Percentiles rank a stretch among this genome's conserved stretches.
These are phyloP conservation scores for Claviceps spartinae DNA, from an alignment of 2,329 filamentous ascomycete genomes.

Conservation along the genomic window DNA sequence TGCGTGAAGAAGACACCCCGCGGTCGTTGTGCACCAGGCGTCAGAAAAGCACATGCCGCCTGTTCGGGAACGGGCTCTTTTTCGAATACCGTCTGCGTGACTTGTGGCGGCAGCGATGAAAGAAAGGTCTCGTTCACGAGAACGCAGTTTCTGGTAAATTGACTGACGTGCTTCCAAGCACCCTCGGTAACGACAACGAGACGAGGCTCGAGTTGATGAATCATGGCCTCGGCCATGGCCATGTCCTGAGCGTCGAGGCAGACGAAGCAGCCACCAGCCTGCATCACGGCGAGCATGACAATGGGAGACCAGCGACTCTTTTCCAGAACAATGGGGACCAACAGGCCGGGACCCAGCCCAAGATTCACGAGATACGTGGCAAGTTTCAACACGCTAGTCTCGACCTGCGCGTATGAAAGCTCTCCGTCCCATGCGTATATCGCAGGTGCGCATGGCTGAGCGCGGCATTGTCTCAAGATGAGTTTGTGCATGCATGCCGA, in stretches of 20 bases:
- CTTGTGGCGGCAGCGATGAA: constrained; percentile 19
- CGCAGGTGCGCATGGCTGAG: constrained; percentile 26
- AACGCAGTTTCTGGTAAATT: constrained; percentile 26
- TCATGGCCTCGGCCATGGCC: constrained; percentile 26
- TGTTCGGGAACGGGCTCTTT: constrained; percentile 27
- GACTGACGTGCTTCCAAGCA: constrained; percentile 24
- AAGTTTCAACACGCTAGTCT: constrained; percentile 23
- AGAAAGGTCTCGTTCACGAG: constrained; percentile 30
- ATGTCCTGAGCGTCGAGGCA: constrained; percentile 33
- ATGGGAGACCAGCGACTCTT: constrained; percentile 58
- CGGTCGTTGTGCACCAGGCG: constrained; percentile 33
- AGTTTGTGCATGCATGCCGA: constrained; percentile 31
- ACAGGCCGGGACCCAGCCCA: constrained; percentile 36
- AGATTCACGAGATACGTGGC: constrained; percentile 33
- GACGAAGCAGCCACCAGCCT: constrained; percentile 39
- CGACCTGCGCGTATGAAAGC: constrained; percentile 27
- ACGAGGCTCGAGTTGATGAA: constrained; percentile 28
- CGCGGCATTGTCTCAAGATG: constrained; percentile 26
- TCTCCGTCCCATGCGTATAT: constrained; percentile 32
- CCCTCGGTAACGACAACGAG: constrained; percentile 32
- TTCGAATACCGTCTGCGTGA: constrained; percentile 12
- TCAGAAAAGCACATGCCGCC: constrained; percentile 48
- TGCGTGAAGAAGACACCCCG: constrained; percentile 52
- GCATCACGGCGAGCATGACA: constrained; percentile 54
- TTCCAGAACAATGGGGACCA: constrained; percentile 54